Evolutionary conservation across 306 rosid genomes (phyloP).

Genomic region (Vigna trinervia): DNA sequence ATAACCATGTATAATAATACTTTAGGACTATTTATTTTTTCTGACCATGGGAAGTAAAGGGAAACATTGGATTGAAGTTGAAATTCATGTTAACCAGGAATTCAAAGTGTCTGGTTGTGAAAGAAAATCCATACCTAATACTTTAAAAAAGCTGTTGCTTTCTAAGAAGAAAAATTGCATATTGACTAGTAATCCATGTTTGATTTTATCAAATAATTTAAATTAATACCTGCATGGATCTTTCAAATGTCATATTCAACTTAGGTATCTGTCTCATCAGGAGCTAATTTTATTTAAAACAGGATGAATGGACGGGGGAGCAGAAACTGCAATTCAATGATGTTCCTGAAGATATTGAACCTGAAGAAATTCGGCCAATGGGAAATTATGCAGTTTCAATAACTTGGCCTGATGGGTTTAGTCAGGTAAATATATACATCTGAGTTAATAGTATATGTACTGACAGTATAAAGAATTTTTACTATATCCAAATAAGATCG

Average conservation of each 20-base stretch:
- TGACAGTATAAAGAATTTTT: background rate
- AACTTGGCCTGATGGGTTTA: constrained; percentile 95
- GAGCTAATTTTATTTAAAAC: constrained; percentile 44
- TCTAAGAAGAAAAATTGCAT: constrained; percentile 44
- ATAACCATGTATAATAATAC: background rate
- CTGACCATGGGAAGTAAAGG: constrained; percentile 18
- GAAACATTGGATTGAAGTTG: constrained; percentile 34
- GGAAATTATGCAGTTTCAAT: constrained; percentile 95
- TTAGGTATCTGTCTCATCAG: constrained; percentile 38
- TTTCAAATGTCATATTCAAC: constrained; percentile 15
- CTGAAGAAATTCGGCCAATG: constrained; percentile 92
- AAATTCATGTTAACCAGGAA: constrained; percentile 21
- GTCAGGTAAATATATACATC: constrained; percentile 64
- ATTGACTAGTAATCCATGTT: constrained; percentile 34
- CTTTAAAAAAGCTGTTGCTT: constrained; percentile 39
- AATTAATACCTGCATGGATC: background rate
- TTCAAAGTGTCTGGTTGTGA: constrained; percentile 23
- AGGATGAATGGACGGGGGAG: constrained; percentile 98
- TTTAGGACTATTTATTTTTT: background rate
- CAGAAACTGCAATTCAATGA: constrained; percentile 85
- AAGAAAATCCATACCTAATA: constrained; percentile 36
- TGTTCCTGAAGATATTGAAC: constrained; percentile 89
- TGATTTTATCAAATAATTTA: constrained; percentile 6
- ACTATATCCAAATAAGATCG: too few relatives aligned
- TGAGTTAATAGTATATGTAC: background rate